Evolutionary conservation across 179 eudicot species (phyloP).

Genomic region (Actinidia arguta): DNA sequence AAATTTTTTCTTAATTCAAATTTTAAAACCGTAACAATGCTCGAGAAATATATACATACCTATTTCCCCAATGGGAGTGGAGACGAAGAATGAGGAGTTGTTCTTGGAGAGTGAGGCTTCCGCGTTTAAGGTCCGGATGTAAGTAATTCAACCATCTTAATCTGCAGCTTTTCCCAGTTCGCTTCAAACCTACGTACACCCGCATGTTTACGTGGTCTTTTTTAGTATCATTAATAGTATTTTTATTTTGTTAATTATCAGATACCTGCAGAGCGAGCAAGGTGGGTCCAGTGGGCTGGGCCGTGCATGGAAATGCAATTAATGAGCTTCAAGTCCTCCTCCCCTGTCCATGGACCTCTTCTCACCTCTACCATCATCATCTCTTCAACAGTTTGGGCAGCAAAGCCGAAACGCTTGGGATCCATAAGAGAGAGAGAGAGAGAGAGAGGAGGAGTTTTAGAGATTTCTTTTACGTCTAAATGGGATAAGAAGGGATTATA

Average conservation of each 20-base stretch:
- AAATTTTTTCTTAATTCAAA: neutral
- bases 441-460: no score
- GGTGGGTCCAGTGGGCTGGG: conserved; percentile 12
- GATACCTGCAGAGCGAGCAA: conserved; percentile 20
- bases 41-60: conserved; percentile 33
- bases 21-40: neutral
- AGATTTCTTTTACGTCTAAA: no score
- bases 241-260: no score
- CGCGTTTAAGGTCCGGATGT: conserved; percentile 80
- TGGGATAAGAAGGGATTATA: no score
- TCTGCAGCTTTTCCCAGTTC: conserved; percentile 85
- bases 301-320: conserved; percentile 18
- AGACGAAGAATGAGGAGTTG: conserved; percentile 79
- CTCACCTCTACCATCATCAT: neutral
- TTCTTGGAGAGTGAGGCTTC: conserved; percentile 78
- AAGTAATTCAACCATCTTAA: conserved; percentile 77
- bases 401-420: no score
- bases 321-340: conserved; percentile 22
- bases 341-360: conserved; percentile 20
- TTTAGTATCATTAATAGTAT: no score
- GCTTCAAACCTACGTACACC: conserved; percentile 52
- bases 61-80: conserved; percentile 82
- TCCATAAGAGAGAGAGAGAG: no score
- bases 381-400: no score
- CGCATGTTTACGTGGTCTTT: no score